Percentiles rank a stretch among this genome's conserved stretches.
Conservation (phyloP, 805 yeast species). For the Schwanniomyces occidentalis region DNA sequence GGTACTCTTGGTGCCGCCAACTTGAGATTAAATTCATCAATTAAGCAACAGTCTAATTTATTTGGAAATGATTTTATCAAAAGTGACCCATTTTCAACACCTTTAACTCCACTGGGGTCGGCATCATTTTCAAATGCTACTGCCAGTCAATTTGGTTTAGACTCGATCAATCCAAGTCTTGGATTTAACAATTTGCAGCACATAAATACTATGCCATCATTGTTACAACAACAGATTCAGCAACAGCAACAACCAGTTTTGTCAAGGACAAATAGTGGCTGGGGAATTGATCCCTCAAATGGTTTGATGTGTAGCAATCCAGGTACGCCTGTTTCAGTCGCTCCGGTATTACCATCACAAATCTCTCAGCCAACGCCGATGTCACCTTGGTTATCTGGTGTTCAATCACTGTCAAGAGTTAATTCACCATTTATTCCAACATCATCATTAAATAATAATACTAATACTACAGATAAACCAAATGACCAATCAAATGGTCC, state of each 20-base stretch:
- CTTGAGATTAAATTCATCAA: conserved; percentile 20
- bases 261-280: conserved; percentile 36
- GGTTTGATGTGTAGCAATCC: conserved; percentile 24
- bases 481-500: conserved; percentile 2
- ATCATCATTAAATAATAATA: conserved; percentile 9
- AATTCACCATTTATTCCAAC: conserved; percentile 41
- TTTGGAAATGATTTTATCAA: conserved; percentile 25
- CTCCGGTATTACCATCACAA: conserved; percentile 21
- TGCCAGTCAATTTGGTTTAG: conserved; percentile 27
- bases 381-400: conserved; percentile 42
- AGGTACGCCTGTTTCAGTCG: conserved; percentile 27
- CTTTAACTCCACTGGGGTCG: conserved; percentile 11
- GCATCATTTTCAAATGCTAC: conserved; percentile 9
- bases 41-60: conserved; percentile 16
- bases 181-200: conserved; percentile 15
- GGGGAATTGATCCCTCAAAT: conserved; percentile 34
- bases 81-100: conserved; percentile 19
- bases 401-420: conserved; percentile 35
- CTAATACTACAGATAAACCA: background rate
- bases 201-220: conserved; percentile 29
- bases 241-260: conserved; percentile 31
- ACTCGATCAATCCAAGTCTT: conserved; percentile 16
- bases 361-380: conserved; percentile 38
- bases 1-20: conserved; percentile 27
- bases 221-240: conserved; percentile 34